Base-by-base conservation (phyloP, 129 eudicot species). In the Rutidosis leptorrhynchoides region DNA sequence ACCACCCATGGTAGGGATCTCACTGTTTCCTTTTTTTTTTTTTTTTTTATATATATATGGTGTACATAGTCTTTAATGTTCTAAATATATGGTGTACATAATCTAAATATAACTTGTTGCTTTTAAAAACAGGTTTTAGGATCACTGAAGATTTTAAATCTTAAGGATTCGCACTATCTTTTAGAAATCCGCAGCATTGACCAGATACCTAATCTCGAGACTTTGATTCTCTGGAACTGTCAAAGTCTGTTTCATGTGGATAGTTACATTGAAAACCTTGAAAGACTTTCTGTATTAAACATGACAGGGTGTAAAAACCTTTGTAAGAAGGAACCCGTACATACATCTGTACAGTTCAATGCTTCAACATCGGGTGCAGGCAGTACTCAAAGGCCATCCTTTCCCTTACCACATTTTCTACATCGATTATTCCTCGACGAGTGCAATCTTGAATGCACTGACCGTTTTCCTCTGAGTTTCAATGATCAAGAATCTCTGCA, bases 141-240 rank as follows among this genome's bases (percentile, higher is more conserved):
- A 1, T 64, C 49, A 27, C 56, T 64, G 16, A 9, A 54, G 65
- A 64, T 73, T 54, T 33, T 73, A 53, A 73, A 73, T 64, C 58
- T 73, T 64, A 73, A 73, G 24, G 71, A 64, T 65, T 73, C 78
- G 3, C 58, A 54, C 19, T 54, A 42, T 6, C 65, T 73, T 3
- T 5, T 15, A 1, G 49, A 64, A 55, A 64, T 73, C 15, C 26
- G 65, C 48, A 62, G 28, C 55, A 26, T 73, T 5, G 5, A 7
- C 19, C 21, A 7, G 15, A 64, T 54, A 11, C 78, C 78, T 19
- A 46, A 55, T 27, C 78, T 73, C 21, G 78, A 73, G 65, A 64
- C 66, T 64, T 55, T 73, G n/a, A 64, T 73, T 54, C 43, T 73
- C 30, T 73, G 78, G 78, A 73, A 73, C 20, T 73, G 78, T 73